Percentiles rank a stretch among this genome's conserved stretches.
Conservation (phyloP, 2,329 filamentous ascomycete genomes). For the Saccharata proteae region DNA sequence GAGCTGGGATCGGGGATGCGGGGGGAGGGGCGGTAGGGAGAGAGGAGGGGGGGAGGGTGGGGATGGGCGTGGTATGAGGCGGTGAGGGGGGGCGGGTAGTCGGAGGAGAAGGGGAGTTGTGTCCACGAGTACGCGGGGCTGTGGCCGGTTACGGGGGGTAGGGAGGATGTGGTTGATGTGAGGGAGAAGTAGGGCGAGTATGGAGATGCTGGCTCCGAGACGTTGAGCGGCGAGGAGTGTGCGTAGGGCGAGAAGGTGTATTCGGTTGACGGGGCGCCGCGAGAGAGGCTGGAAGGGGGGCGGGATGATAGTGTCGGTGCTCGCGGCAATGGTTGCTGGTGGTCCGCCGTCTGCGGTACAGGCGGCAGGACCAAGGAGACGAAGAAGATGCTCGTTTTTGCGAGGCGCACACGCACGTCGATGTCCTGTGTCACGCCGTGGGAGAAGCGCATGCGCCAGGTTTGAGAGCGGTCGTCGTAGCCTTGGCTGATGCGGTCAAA, state of each 20-base stretch:
- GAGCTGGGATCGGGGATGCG: no score
- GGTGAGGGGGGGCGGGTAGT: no score
- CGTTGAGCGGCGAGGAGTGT: constrained; percentile 2
- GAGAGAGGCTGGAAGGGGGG: constrained; percentile 1
- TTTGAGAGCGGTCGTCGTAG: constrained; percentile 23
- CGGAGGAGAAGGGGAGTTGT: no score
- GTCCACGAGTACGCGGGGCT: neutral
- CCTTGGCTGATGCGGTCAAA: constrained; percentile 32
- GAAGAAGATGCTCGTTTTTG: constrained; percentile 24
- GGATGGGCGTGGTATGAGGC: no score
- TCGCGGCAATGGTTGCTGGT: neutral
- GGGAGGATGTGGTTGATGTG: constrained; percentile 2
- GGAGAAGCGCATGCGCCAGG: constrained; percentile 6
- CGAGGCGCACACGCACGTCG: constrained; percentile 22
- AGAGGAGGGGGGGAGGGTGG: no score
- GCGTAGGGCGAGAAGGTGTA: constrained; percentile 3
- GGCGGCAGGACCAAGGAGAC: constrained; percentile 18
- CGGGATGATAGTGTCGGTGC: constrained; percentile 2
- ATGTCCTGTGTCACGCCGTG: constrained; percentile 11
- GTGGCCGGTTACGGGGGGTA: constrained; percentile 1
- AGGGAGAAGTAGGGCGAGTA: constrained; percentile 6
- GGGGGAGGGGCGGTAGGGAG: no score
- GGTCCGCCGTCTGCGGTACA: neutral
- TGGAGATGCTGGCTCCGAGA: constrained; percentile 3
- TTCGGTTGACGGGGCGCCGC: constrained; percentile 1